Evolutionary conservation across 2,329 filamentous ascomycete genomes (phyloP), one percentile per base, ranked within the genome.

Genomic region (Zopfia rhizophila): DNA sequence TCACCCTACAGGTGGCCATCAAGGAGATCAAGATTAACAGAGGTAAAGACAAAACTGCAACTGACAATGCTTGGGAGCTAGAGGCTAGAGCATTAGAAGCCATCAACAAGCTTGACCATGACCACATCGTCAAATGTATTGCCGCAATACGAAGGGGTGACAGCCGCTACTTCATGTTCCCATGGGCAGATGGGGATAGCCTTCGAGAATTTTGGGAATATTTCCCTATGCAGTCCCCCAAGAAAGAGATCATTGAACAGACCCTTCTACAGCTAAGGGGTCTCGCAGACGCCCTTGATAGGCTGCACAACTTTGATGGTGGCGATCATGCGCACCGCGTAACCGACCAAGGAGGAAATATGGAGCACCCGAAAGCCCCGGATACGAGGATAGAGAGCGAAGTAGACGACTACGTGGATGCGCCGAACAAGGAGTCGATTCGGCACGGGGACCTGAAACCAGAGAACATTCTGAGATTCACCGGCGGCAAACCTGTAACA

Each of bases 401-500:
- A 14, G 12, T 31, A 5, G 38, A 5, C 7, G 38, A 40, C 5
- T 22, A 40, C 17, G 25, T 21, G n/a, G 17, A 40, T 31, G 17
- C 11, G 3, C 8, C 14, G 5, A 18, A 33, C 8, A 4, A 18
- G n/a, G 8, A 25, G n/a, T 40, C 35, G 3, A 29, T 36, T 37
- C 27, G 51, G 14, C 61, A 63, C 38, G 60, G 60, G 0, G 56
- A 63, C 39, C 19, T 65, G 3, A 63, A 63, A 25, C 60, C 61
- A 0, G 60, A 60, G 19, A 65, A 63, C 11, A 59, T 63, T 13
- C 48, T 65, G 1, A 18, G 39, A 3, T 59, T 65, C 18, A 11
- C 18, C 2, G 13, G 28, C 11, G 10, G 14, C 3, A 5, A 11
- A 5, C 13, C 13, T 4, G 22, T n/a, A n/a, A n/a, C n/a, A n/a